A percentile compares a stretch with the other conserved stretches of the same genome.
These are phyloP conservation scores for Sarocladium brachiariae DNA, from an alignment of 2,329 filamentous ascomycete species.

Conservation along the genomic window DNA sequence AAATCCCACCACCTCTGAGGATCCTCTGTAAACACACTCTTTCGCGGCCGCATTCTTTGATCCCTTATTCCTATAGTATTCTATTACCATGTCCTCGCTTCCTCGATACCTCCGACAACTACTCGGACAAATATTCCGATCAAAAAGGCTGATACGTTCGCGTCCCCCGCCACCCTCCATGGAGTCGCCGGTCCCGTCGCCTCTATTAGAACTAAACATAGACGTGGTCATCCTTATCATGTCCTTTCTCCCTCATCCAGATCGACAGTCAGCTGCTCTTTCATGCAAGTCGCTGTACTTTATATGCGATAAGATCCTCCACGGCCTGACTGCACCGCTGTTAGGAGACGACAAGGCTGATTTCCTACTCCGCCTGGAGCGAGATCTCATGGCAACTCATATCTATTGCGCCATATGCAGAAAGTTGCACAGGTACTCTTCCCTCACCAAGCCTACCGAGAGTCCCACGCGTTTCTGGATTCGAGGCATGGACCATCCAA, in stretches of 20 bases:
- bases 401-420: conserved; percentile 1
- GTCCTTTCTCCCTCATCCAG: conserved; percentile 3
- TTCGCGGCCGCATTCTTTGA: neutral
- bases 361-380: conserved; percentile 2
- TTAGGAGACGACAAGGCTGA: conserved; percentile 2
- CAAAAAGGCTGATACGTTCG: neutral
- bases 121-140: neutral
- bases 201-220: neutral
- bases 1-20: neutral
- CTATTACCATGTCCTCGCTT: conserved; percentile 1
- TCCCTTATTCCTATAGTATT: neutral
- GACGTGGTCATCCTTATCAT: conserved; percentile 6
- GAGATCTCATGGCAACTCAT: conserved; percentile 6
- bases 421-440: conserved; percentile 5
- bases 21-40: neutral
- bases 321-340: conserved; percentile 2
- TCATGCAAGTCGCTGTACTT: conserved; percentile 3
- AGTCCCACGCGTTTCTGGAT: neutral
- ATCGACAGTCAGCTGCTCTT: conserved; percentile 2
- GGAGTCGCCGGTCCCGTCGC: neutral
- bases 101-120: conserved; percentile 1
- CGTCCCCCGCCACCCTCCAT: neutral
- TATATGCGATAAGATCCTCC: conserved; percentile 1
- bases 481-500: neutral
- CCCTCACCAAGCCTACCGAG: conserved; percentile 1